These are phyloP conservation scores for Russula ochroleuca DNA, from an alignment of 768 basidiomycete genomes.

Conservation along the genomic window DNA sequence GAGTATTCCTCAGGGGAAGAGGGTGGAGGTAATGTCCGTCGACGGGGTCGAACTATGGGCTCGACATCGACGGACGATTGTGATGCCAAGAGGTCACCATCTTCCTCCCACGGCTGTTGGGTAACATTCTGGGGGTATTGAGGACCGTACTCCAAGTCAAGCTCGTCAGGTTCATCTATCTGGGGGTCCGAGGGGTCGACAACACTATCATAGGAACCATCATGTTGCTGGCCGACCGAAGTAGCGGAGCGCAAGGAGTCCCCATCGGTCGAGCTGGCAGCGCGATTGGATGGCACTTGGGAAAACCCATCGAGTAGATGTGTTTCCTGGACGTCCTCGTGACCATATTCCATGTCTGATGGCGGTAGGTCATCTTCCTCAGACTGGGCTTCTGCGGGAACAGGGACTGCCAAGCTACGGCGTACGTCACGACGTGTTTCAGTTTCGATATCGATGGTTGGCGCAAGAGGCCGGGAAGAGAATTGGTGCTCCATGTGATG, in stretches of 20 bases:
- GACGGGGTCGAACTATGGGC: conserved; percentile 14
- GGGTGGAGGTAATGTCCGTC: conserved; percentile 26
- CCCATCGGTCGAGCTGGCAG: not conserved
- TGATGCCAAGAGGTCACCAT: not conserved
- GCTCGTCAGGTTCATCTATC: not conserved
- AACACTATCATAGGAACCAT: conserved; percentile 1
- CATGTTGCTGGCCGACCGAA: not conserved
- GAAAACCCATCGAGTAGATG: not conserved
- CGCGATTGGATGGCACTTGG: not conserved
- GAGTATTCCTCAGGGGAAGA: conserved; percentile 40
- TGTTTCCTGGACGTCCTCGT: not conserved
- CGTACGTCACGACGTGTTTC: conserved; percentile 13
- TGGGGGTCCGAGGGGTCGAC: not conserved
- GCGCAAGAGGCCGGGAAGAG: not conserved
- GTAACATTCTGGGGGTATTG: not conserved
- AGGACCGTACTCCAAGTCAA: not conserved
- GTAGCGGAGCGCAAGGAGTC: not conserved
- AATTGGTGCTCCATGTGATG: conserved; percentile 1
- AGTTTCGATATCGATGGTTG: conserved; percentile 12
- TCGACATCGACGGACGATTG: conserved; percentile 12
- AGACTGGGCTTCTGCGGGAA: conserved; percentile 4
- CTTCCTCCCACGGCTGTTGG: not conserved
- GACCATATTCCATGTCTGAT: not conserved
- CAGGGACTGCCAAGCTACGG: conserved; percentile 3
- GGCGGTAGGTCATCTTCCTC: not conserved